Evolutionary conservation across 2,329 filamentous ascomycete species (phyloP), one percentile per base, ranked within the genome.

Genomic region (Aspergillus thermomutatus): DNA sequence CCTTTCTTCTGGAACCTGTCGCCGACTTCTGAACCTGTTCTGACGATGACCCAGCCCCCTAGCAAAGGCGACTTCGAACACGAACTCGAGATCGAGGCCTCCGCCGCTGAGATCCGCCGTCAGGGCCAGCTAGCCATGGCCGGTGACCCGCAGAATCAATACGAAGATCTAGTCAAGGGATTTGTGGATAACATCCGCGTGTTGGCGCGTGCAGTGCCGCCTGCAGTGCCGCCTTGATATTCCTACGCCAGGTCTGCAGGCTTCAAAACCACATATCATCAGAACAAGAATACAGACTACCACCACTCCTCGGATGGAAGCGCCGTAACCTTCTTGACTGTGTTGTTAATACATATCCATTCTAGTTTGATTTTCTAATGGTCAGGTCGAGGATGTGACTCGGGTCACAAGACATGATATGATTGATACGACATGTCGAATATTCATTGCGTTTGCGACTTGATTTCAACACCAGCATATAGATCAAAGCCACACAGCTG

Each of bases 111-210:
- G 60, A 64, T 80, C 48, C 74, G 77, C 31, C 68, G 72, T 26
- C 77, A 79, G 59, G 75, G 78, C 14, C 70, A 75, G 25, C 72
- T 79, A 23, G 72, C 74, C 23, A 68, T 73, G 56, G 64, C 67
- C 1, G 69, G 72, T 3, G 71, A 77, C 57, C 69, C 71, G 2
- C 70, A 66, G 11, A 78, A 75, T 52, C 71, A 75, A 48, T 80
- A 80, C 57, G 75, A 78, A 60, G 73, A 78, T 3, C 65, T 80
- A 3, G 68, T 81, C 28, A 77, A 77, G 57, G 77, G 77, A 1
- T 79, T 80, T 58, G 70, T 81, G 62, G 77, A 80, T 68, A 80
- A 81, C 60, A 72, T 80, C 25, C 70, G 78, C 53, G 65, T 79
- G 19, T 64, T 80, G 55, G 77, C 76, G 51, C 72, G 76, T 54